A percentile compares a stretch with the other conserved stretches of the same genome.
Conservation (phyloP, 2,329 filamentous ascomycete genomes). For the Alternaria sp. region DNA sequence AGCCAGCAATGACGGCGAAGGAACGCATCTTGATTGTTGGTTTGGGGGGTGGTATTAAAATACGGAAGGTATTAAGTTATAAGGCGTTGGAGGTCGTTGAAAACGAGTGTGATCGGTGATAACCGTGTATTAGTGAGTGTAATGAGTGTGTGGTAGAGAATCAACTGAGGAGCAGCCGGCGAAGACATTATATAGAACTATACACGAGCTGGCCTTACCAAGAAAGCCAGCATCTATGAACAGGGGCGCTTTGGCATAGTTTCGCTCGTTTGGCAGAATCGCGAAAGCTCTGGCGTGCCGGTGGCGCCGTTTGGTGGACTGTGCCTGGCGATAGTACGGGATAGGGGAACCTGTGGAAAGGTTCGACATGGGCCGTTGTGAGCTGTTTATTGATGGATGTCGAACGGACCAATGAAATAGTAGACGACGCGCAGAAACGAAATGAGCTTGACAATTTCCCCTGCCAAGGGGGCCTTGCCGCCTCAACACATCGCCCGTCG, state of each 20-base stretch:
- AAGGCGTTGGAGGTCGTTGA: conserved; percentile 36
- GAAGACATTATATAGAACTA: conserved; percentile 48
- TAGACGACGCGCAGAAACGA: conserved; percentile 37
- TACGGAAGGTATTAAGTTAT: conserved; percentile 48
- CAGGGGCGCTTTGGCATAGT: conserved; percentile 38
- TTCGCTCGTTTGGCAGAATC: conserved; percentile 37
- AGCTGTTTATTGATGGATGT: conserved; percentile 44
- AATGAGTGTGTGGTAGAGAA: conserved; percentile 51
- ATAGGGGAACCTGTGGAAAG: conserved; percentile 43
- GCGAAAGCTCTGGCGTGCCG: conserved; percentile 32
- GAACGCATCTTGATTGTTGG: conserved; percentile 52
- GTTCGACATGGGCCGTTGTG: conserved; percentile 33
- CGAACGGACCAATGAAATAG: conserved; percentile 29
- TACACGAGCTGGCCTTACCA: conserved; percentile 35
- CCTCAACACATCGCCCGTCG: conserved; percentile 37
- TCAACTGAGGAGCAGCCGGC: conserved; percentile 21
- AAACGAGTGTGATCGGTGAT: conserved; percentile 54
- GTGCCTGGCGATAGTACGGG: conserved; percentile 38
- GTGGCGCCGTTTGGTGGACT: conserved; percentile 35
- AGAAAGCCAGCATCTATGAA: conserved; percentile 26
- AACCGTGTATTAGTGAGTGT: conserved; percentile 47
- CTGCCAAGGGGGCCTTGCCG: conserved; percentile 40
- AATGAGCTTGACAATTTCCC: conserved; percentile 45
- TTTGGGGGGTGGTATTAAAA: conserved; percentile 34
- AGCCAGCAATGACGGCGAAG: conserved; percentile 44